Percentiles rank a stretch among this genome's conserved stretches.
Conservation (phyloP, 768 basidiomycete genomes). For the Mycena maculata region DNA sequence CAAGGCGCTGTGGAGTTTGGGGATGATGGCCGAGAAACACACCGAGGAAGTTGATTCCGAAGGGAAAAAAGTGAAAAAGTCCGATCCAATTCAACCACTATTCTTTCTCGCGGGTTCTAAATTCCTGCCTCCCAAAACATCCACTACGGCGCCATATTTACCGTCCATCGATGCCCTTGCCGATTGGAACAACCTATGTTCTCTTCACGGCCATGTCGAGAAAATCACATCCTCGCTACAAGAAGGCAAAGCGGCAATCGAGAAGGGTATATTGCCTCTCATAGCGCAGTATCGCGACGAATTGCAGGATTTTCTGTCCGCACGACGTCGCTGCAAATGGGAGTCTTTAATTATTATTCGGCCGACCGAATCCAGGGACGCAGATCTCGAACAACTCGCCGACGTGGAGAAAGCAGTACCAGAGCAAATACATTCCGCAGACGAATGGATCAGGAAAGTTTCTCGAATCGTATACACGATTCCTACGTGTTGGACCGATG, state of each 20-base stretch:
- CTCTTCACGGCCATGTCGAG: slow-evolving; percentile 28
- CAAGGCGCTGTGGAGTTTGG: slow-evolving; percentile 33
- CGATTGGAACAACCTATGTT: slow-evolving; percentile 33
- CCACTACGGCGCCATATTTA: slow-evolving; percentile 21
- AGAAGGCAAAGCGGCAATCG: not conserved
- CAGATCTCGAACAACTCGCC: slow-evolving; percentile 10
- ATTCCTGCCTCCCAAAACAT: slow-evolving; percentile 12
- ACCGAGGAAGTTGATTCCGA: no score
- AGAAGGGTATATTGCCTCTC: not conserved
- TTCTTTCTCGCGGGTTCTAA: slow-evolving; percentile 18
- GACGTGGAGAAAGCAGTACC: not conserved
- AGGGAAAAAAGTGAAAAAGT: no score
- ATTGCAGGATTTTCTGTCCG: slow-evolving; percentile 18
- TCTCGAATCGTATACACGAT: slow-evolving; percentile 13
- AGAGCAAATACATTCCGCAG: not conserved
- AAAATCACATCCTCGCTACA: not conserved
- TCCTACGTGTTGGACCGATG: slow-evolving; percentile 20
- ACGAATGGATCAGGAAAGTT: slow-evolving; percentile 21
- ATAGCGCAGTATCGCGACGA: not conserved
- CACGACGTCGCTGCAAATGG: slow-evolving; percentile 25
- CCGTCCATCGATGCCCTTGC: slow-evolving; percentile 28
- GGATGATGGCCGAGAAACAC: slow-evolving; percentile 32
- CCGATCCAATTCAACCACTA: slow-evolving; percentile 28
- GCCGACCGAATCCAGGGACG: not conserved
- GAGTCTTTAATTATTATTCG: slow-evolving; percentile 19